A percentile compares a stretch with the other conserved stretches of the same genome.
phyloP scores from a whole-genome alignment of 2,329 filamentous ascomycete genomes.

The Alternaria dauci region DNA sequence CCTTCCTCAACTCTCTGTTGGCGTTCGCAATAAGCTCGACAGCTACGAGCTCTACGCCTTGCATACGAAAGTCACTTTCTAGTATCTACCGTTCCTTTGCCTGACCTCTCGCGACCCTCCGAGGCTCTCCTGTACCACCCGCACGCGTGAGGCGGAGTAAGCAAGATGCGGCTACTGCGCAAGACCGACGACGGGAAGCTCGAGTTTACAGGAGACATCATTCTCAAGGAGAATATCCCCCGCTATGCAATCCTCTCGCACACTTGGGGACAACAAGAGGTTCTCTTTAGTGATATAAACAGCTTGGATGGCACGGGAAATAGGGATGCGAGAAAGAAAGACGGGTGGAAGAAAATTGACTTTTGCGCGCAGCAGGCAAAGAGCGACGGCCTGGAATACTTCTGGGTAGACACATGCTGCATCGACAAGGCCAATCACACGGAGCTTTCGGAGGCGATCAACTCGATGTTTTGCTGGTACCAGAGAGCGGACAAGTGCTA shows the following conservation, averaged over 20 bases:
- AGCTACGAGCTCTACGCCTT: not conserved
- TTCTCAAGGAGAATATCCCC: slow-evolving; percentile 3
- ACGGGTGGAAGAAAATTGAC: slow-evolving; percentile 16
- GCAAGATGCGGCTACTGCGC: no score
- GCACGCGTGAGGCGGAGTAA: no score
- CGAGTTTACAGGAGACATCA: slow-evolving; percentile 7
- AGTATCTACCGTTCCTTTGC: no score
- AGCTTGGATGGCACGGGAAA: not conserved
- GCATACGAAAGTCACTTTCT: no score
- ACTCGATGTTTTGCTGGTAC: slow-evolving; percentile 35
- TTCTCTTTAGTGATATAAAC: slow-evolving; percentile 1
- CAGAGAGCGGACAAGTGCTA: slow-evolving; percentile 23
- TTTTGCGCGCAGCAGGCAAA: slow-evolving; percentile 28
- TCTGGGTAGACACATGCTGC: not conserved
- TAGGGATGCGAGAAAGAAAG: not conserved
- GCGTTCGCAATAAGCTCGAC: not conserved
- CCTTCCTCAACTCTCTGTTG: not conserved
- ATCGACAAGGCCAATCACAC: not conserved
- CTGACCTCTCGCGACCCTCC: not conserved
- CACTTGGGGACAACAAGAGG: slow-evolving; percentile 11
- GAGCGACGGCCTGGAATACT: slow-evolving; percentile 11
- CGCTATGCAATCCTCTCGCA: slow-evolving; percentile 13
- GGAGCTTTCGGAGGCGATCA: not conserved
- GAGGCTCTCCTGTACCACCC: not conserved
- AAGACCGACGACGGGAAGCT: slow-evolving; percentile 10